Base-by-base conservation (phyloP, 1,284 basidiomycete species). In the Boletus hoseneyae region DNA sequence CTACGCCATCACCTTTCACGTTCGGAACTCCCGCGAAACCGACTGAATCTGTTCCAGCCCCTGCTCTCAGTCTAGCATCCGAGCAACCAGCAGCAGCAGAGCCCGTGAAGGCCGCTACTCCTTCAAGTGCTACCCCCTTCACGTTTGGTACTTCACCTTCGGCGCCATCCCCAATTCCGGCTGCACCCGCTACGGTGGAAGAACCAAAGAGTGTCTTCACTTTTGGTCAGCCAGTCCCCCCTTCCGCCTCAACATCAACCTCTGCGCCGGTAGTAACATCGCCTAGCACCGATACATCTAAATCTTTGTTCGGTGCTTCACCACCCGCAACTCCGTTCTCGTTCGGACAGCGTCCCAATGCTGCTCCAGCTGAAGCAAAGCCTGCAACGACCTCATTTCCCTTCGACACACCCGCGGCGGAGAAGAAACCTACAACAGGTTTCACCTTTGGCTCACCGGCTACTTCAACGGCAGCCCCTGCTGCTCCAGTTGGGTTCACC, bases 401-500 rank as follows among this genome's bases (percentile, higher is more conserved):
- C 12, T 71, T 72, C 33, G 61, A 43, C 11, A 19, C 59, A 18
- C n/a, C 63, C 29, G 30, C 55, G 3, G 23, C 33, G 18, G 67
- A 62, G 50, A 71, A 67, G 40, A 64, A 59, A 39, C 35, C 63
- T 8, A 12, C 55, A 6, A 37, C 61, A 25, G 48, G 53, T 15
- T 68, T 73, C 36, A 50, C 56, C 12, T 74, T 75, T 47, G 60
- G 61, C 10, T 27, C 66, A 19, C 49, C 69, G 19, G 43, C 63
- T 32, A 41, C 62, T 12, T 52, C 57, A 13, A 53, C 60, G 32
- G 55, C 55, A 33, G 36, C 60, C 6, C 53, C 67, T 30, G 46
- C 66, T n/a, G 47, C 62, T 32, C 33, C 60, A 19, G 9, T 52
- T 7, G 37, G 68, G 15, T 75, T 75, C 45, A 38, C 48, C 11